Base-by-base conservation (phyloP, 169 alveolate genomes). In the Babesia ovata region DNA sequence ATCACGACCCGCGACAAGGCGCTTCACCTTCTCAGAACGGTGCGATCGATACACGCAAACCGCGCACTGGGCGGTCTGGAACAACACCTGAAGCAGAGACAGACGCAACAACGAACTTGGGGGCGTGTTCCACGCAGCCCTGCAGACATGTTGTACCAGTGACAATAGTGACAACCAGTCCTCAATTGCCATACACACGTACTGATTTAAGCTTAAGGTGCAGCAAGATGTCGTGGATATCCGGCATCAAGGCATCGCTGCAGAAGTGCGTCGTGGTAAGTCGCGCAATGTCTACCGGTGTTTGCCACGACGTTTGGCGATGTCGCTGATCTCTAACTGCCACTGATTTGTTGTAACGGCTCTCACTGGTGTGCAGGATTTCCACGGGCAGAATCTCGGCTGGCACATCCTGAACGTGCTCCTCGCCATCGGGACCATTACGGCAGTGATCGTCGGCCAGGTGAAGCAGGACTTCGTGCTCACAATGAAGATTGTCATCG, bases 301-400 rank as follows among this genome's bases (percentile, higher is more conserved):
- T 22, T 21, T 33, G 33, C 22, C 19, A 10, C 56, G 56, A 2
- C 7, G 6, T 33, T 2, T 6, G 39, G 39, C 39, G 2, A 33
- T 33, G 6, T 4, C 39, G 39, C 39, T 33, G 39, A 4, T 4
- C 10, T 33, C 6, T 4, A 2, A 45, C 50, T 13, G 50, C 50
- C 10, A 17, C 50, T 22, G 11, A 14, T 52, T 28, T 17, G 59
- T 13, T 16, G 2, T 9, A 11, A 7, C 26, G 2, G 59, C 28
- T 52, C 12, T 14, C 7, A 21, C 33, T 2, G 10, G n/a, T 36
- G 49, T 65, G 24, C 46, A 83, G 90, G 90, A 83, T 36, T 83
- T 83, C 76, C 67, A 83, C 70, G 90, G 90, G 50, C 90, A 83
- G 63, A 61, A 21, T 13, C 66, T 70, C 45, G 19, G 75, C 56